Evolutionary conservation across 768 basidiomycete species (phyloP).

Genomic region (Stropharia rugosoannulata): DNA sequence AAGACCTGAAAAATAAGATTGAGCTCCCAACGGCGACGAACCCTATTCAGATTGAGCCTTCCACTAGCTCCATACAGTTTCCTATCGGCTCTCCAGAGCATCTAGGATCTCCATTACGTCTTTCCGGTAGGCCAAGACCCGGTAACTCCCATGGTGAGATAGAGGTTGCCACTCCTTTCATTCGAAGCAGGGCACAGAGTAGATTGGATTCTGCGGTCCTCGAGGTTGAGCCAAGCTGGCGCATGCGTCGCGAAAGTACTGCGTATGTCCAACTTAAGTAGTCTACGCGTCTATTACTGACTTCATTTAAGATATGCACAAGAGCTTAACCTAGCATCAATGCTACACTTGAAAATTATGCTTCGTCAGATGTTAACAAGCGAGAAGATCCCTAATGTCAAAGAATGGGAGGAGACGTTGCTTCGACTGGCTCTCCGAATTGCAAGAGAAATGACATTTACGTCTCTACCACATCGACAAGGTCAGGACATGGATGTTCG

Average conservation of each 20-base stretch:
- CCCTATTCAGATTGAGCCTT: conserved; percentile 49
- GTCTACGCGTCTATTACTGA: conserved; percentile 5
- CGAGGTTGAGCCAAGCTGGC: conserved; percentile 73
- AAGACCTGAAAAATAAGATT: conserved; percentile 50
- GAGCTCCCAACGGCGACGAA: conserved; percentile 52
- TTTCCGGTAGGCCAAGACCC: conserved; percentile 48
- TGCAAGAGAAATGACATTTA: conserved; percentile 82
- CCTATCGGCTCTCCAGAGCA: conserved; percentile 79
- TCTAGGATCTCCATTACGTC: conserved; percentile 54
- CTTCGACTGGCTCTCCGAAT: conserved; percentile 82
- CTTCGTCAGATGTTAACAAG: conserved; percentile 85
- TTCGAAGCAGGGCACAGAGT: conserved; percentile 83
- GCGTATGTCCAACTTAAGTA: conserved; percentile 54
- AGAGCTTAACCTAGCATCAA: conserved; percentile 81
- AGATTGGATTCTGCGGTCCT: conserved; percentile 54
- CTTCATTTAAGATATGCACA: conserved; percentile 63
- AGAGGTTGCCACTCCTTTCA: conserved; percentile 73
- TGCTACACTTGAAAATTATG: conserved; percentile 89
- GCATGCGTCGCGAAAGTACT: conserved; percentile 85
- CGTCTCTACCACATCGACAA: conserved; percentile 63
- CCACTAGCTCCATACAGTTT: conserved; percentile 77
- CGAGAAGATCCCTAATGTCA: conserved; percentile 78
- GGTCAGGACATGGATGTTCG: conserved; percentile 95
- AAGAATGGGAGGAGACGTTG: conserved; percentile 87
- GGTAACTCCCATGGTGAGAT: conserved; percentile 74